Evolutionary conservation across 805 yeast genomes (phyloP).

Genomic region (Lipomyces lipofer): DNA sequence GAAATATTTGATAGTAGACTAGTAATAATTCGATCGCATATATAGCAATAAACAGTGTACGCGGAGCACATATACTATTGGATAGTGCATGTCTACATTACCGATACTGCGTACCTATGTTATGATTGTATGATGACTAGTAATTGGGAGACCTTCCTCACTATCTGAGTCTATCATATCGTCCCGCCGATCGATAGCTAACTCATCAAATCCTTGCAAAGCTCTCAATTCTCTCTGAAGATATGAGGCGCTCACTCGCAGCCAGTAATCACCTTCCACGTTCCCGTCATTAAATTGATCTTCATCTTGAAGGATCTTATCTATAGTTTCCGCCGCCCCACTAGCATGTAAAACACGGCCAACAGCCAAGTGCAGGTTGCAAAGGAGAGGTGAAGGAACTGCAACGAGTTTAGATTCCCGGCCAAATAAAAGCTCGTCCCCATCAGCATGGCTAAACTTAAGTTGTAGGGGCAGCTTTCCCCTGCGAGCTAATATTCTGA

Average conservation of each 20-base stretch:
- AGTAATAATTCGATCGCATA: too few relatives aligned
- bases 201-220: background rate
- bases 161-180: background rate
- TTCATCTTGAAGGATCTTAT: background rate
- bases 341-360: conserved; percentile 3
- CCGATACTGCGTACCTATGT: too few relatives aligned
- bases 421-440: background rate
- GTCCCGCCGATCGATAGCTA: background rate
- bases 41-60: too few relatives aligned
- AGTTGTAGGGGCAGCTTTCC: background rate
- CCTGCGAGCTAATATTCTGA: background rate
- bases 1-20: too few relatives aligned
- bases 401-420: background rate
- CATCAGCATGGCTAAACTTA: background rate
- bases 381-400: background rate
- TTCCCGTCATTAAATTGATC: background rate
- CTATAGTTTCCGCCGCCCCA: background rate
- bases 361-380: background rate
- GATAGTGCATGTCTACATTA: too few relatives aligned
- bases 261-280: background rate
- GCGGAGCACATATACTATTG: too few relatives aligned
- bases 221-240: background rate
- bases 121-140: background rate
- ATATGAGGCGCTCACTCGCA: background rate
- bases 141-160: background rate